Evolutionary conservation across 1,284 basidiomycete species (phyloP).

Genomic region (Ceratobasidium sp.): DNA sequence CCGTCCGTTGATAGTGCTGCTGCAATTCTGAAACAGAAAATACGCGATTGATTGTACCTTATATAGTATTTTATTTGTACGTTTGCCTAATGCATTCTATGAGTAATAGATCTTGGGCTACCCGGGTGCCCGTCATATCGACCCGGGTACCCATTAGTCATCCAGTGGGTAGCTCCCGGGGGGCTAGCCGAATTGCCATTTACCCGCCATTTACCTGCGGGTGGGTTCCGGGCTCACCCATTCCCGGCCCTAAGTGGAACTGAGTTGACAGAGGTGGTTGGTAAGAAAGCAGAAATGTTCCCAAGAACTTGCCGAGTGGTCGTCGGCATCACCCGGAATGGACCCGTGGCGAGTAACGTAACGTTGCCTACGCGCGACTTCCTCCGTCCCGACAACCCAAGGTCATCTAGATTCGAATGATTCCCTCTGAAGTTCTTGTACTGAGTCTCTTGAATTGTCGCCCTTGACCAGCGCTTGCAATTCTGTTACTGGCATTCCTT

Average conservation of each 20-base stretch:
- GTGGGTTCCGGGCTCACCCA: not conserved
- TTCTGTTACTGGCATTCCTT: too few relatives aligned
- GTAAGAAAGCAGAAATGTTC: too few relatives aligned
- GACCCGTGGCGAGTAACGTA: too few relatives aligned
- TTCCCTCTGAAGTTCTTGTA: too few relatives aligned
- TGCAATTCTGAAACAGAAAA: not conserved
- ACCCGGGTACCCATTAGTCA: not conserved
- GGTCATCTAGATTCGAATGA: too few relatives aligned
- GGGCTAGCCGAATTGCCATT: conserved; percentile 6
- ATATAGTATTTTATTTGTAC: too few relatives aligned
- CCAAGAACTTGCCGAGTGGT: too few relatives aligned
- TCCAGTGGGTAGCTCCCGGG: not conserved
- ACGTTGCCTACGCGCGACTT: too few relatives aligned
- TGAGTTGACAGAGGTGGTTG: not conserved
- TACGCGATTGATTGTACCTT: not conserved
- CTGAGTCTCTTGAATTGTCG: too few relatives aligned
- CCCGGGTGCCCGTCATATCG: not conserved
- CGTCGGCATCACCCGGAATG: too few relatives aligned
- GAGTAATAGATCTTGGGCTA: not conserved
- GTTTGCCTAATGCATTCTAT: not conserved
- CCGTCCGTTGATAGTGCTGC: conserved; percentile 8
- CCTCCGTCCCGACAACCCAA: too few relatives aligned
- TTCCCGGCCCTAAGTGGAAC: not conserved
- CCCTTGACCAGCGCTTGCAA: too few relatives aligned
- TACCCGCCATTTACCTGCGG: conserved; percentile 8